phyloP scores from a whole-genome alignment of 345 rosid genomes.

The Aquilaria sinensis region DNA sequence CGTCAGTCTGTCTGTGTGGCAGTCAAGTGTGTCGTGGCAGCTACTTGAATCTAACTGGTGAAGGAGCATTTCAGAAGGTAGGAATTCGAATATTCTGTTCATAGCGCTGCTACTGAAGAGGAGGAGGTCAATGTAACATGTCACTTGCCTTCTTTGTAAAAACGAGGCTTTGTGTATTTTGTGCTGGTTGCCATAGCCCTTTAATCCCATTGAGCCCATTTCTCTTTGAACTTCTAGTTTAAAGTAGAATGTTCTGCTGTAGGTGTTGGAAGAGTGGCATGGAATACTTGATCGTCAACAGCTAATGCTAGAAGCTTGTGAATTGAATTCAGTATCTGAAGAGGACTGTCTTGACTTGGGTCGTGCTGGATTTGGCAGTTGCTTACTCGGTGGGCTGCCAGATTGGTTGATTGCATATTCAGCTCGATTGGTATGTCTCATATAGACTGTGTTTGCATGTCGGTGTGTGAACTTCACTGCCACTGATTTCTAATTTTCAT shows the following conservation, averaged over 20 bases:
- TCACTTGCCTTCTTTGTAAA: not conserved
- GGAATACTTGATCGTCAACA: conserved; percentile 80
- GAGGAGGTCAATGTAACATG: not conserved
- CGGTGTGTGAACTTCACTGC: conserved; percentile 1
- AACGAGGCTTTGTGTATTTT: no score
- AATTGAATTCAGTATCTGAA: conserved; percentile 70
- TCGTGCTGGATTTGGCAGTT: conserved; percentile 96
- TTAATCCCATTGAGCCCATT: not conserved
- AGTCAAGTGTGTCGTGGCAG: conserved; percentile 99
- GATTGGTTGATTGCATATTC: conserved; percentile 94
- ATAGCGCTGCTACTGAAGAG: not conserved
- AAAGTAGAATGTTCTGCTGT: conserved; percentile 17
- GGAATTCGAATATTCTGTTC: not conserved
- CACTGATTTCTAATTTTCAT: conserved; percentile 19
- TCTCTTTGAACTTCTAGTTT: conserved; percentile 5
- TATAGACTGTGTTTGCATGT: no score
- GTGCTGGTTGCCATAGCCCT: not conserved
- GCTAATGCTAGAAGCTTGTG: conserved; percentile 92
- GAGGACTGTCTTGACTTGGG: conserved; percentile 97
- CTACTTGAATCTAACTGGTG: conserved; percentile 98
- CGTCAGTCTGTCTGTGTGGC: conserved; percentile 99
- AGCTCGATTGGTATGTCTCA: conserved; percentile 79
- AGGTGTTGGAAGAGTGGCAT: conserved; percentile 94
- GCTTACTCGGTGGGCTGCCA: conserved; percentile 97
- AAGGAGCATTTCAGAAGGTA: conserved; percentile 98